phyloP scores from a whole-genome alignment of 352 stramenopile genomes.

The Phytopythium kandeliae region DNA sequence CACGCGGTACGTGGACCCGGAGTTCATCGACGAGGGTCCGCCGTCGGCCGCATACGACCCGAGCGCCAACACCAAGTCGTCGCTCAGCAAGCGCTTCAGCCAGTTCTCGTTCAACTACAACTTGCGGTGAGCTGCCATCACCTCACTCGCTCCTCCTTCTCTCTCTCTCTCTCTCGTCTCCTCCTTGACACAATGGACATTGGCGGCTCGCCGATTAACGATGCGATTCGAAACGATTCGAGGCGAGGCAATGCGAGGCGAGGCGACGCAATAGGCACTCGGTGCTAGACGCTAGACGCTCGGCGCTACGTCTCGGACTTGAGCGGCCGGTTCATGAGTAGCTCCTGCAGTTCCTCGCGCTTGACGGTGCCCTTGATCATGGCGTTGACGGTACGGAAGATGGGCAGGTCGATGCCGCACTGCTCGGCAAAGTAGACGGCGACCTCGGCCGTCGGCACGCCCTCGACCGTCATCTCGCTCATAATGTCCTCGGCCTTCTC shows the following conservation, averaged over 20 bases:
- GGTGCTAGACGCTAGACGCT: no score
- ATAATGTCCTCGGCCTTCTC: constrained; percentile 93
- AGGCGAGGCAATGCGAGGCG: no score
- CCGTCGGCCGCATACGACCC: constrained; percentile 78
- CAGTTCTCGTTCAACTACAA: constrained; percentile 90
- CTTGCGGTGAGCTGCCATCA: constrained; percentile 27
- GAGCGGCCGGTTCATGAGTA: constrained; percentile 79
- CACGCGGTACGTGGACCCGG: constrained; percentile 84
- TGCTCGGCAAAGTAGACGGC: constrained; percentile 88
- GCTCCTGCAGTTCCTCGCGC: constrained; percentile 58
- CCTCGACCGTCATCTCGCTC: constrained; percentile 87
- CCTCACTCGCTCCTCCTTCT: no score
- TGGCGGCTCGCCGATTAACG: no score
- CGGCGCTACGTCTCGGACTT: constrained; percentile 63
- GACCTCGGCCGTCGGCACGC: constrained; percentile 94
- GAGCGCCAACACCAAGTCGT: constrained; percentile 50
- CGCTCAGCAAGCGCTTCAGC: constrained; percentile 81
- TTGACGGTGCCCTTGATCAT: constrained; percentile 83
- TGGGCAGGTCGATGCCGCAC: constrained; percentile 88
- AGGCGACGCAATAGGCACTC: no score
- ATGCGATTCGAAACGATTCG: no score
- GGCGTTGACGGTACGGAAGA: constrained; percentile 84
- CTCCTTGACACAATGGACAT: no score
- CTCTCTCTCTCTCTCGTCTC: no score
- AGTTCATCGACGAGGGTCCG: constrained; percentile 84